These are phyloP conservation scores for Trifolium dubium DNA, from an alignment of 306 rosid genomes.

Conservation along the genomic window DNA sequence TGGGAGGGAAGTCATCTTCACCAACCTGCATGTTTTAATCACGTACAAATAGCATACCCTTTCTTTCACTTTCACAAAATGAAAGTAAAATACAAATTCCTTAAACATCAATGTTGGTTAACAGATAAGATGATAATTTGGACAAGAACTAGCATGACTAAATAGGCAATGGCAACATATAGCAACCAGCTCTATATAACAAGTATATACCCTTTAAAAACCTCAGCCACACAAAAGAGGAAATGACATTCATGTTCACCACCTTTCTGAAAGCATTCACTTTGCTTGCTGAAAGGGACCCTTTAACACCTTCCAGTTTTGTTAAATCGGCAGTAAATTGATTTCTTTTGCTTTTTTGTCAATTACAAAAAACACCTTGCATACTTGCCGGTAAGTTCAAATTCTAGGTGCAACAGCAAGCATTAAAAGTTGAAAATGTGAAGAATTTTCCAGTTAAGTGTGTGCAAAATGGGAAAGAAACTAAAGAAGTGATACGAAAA, in stretches of 20 bases:
- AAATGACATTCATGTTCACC: conserved; percentile 49
- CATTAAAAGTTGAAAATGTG: neutral
- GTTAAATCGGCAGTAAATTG: neutral
- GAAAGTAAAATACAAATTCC: conserved; percentile 29
- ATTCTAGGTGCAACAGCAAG: neutral
- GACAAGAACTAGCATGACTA: conserved; percentile 37
- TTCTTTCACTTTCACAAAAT: conserved; percentile 31
- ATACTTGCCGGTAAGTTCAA: neutral
- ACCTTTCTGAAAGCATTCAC: conserved; percentile 57
- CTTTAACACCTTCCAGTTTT: conserved; percentile 47
- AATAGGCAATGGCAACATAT: conserved; percentile 45
- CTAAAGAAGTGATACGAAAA: neutral
- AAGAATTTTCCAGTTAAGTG: neutral
- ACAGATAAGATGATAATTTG: conserved; percentile 19
- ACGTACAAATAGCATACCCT: conserved; percentile 6
- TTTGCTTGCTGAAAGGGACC: conserved; percentile 61
- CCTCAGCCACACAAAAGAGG: conserved; percentile 34
- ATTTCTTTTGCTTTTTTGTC: neutral
- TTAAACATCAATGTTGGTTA: conserved; percentile 16
- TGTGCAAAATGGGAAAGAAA: neutral
- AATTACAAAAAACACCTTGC: neutral
- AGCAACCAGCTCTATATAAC: conserved; percentile 24
- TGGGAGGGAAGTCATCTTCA: conserved; percentile 31
- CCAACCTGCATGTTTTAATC: conserved; percentile 26
- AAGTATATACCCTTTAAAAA: conserved; percentile 30